phyloP scores from a whole-genome alignment of 768 basidiomycete genomes.

The Favolaschia claudopus region DNA sequence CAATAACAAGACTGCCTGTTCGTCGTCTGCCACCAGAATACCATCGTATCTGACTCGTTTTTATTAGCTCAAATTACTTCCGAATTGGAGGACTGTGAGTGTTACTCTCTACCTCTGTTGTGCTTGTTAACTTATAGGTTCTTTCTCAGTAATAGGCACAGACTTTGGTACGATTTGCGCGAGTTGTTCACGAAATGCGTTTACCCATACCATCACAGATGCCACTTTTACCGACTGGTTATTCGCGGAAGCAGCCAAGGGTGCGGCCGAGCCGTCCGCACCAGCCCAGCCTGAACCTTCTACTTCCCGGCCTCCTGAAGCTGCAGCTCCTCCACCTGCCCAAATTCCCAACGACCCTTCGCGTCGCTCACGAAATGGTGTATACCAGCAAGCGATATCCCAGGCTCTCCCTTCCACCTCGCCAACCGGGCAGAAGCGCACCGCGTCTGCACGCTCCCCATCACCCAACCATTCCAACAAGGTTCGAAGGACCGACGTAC shows the following conservation, averaged over 20 bases:
- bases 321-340: slow-evolving; percentile 13
- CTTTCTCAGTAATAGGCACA: slow-evolving; percentile 69
- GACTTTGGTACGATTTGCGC: slow-evolving; percentile 76
- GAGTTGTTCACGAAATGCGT: no score
- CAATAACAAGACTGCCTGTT: slow-evolving; percentile 85
- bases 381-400: slow-evolving; percentile 80
- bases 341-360: slow-evolving; percentile 29
- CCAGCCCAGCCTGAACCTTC: slow-evolving; percentile 46
- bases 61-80: slow-evolving; percentile 80
- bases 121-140: slow-evolving; percentile 2
- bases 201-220: no score
- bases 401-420: slow-evolving; percentile 64
- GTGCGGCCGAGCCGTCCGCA: slow-evolving; percentile 60
- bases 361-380: slow-evolving; percentile 57
- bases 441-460: slow-evolving; percentile 72
- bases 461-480: slow-evolving; percentile 74
- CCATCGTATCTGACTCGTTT: slow-evolving; percentile 18
- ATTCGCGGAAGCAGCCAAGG: slow-evolving; percentile 81
- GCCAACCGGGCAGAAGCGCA: slow-evolving; percentile 65
- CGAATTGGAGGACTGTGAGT: slow-evolving; percentile 84
- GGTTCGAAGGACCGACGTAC: slow-evolving; percentile 75
- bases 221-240: slow-evolving; percentile 89
- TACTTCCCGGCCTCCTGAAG: slow-evolving; percentile 41
- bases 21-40: slow-evolving; percentile 32
- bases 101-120: background rate